Percentiles rank a stretch among this genome's conserved stretches.
phyloP scores from a whole-genome alignment of 2,329 filamentous ascomycete genomes.

The Aspergillus proliferans region DNA sequence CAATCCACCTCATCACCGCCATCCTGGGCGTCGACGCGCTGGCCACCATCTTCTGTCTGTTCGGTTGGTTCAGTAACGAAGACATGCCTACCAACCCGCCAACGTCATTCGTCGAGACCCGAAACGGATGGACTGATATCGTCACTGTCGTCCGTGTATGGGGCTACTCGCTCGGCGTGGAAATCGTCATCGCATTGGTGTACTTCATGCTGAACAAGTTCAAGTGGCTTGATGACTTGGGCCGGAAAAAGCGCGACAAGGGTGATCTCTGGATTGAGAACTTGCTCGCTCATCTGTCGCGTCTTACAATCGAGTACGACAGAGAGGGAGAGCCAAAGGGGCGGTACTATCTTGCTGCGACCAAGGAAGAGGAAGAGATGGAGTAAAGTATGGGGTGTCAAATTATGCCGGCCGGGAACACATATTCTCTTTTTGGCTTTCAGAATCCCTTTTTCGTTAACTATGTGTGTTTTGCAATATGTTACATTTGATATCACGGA shows the following conservation, averaged over 20 bases:
- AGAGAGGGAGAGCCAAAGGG: constrained; percentile 39
- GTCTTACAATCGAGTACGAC: constrained; percentile 46
- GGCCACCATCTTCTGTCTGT: constrained; percentile 67
- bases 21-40: constrained; percentile 66
- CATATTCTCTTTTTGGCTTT: too few relatives aligned
- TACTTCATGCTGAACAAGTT: constrained; percentile 44
- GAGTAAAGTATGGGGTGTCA: constrained; percentile 20
- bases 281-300: constrained; percentile 43
- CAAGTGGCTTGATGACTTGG: constrained; percentile 42
- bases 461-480: too few relatives aligned
- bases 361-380: constrained; percentile 41
- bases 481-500: too few relatives aligned
- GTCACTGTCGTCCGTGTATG: constrained; percentile 48
- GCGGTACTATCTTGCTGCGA: constrained; percentile 36
- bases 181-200: constrained; percentile 47
- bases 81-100: constrained; percentile 27
- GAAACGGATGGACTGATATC: constrained; percentile 54
- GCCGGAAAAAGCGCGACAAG: constrained; percentile 42
- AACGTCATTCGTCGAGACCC: constrained; percentile 27
- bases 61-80: constrained; percentile 64
- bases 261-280: constrained; percentile 48
- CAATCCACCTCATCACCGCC: constrained; percentile 63
- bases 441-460: too few relatives aligned
- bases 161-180: constrained; percentile 46
- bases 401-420: too few relatives aligned